Base-by-base conservation (phyloP, 2,329 filamentous ascomycete species). In the Apiospora pterosperma region DNA sequence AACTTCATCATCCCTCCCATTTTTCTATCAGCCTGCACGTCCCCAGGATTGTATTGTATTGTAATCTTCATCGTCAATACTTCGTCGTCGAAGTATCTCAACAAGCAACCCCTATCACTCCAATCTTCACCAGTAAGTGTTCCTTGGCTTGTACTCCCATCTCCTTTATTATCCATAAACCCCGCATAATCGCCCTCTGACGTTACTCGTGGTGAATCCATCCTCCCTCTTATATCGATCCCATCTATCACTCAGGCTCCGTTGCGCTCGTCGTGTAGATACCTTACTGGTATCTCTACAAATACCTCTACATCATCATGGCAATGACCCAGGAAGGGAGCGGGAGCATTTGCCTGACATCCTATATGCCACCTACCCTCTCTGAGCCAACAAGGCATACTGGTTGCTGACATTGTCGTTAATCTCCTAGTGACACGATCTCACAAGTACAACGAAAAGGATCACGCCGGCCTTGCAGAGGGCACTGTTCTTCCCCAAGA, bases 381-480 rank as follows among this genome's bases (percentile, higher is more conserved):
- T 31, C 2, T 19, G 11, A 34, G 16, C 7, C n/a, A 34, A 55
- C 16, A 19, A 34, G 38, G 48, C n/a, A 11, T 19, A 11, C 25
- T n/a, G 25, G 8, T n/a, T 38, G 23, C 58, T 60, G 23, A 60
- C 58, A 19, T n/a, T n/a, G 21, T 39, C 44, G 25, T 39, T 12
- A 28, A 11, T 25, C 67, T 55, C 66, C 16, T 72, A 97, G 94
- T 99, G 95, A 97, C 96, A 83, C 95, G 96, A 78, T 96, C 95
- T 70, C 92, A 95, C 88, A 99, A 98, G 85, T 88, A 85, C 84
- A 97, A 93, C 82, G 93, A 97, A 80, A 94, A 94, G 81, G 91
- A 96, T 84, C 92, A 97, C 82, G 88, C 88, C 73, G 91, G 86
- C 74, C 81, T 92, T 71, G 90, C 90, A 70, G 91, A 96, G 73